Percentiles rank a stretch among this genome's conserved stretches.
These are phyloP conservation scores for Rosa chinensis DNA, from an alignment of 306 rosid genomes.

Conservation along the genomic window DNA sequence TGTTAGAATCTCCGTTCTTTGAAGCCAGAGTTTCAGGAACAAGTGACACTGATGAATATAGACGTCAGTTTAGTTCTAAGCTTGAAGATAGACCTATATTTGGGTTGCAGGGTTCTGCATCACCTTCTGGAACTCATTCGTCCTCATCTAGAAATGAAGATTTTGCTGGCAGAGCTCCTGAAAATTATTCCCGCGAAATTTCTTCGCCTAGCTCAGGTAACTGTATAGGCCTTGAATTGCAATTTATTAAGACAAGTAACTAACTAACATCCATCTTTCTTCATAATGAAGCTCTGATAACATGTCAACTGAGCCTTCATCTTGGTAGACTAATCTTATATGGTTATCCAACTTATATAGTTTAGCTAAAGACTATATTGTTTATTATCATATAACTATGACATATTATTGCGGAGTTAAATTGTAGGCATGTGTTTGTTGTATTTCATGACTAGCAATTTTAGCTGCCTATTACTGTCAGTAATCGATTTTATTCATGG, in stretches of 20 bases:
- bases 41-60: slow-evolving; percentile 42
- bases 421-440: background rate
- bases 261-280: background rate
- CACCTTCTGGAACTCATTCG: slow-evolving; percentile 61
- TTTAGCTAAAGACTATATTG: background rate
- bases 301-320: background rate
- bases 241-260: background rate
- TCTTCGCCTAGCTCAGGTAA: slow-evolving; percentile 68
- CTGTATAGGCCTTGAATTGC: background rate
- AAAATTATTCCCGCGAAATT: slow-evolving; percentile 51
- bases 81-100: slow-evolving; percentile 41
- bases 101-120: slow-evolving; percentile 51
- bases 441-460: background rate
- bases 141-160: slow-evolving; percentile 56
- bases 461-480: background rate
- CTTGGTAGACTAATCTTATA: background rate
- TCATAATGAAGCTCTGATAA: background rate
- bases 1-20: slow-evolving; percentile 64
- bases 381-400: background rate
- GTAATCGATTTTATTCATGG: background rate
- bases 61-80: slow-evolving; percentile 35
- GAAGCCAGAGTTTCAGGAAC: slow-evolving; percentile 40
- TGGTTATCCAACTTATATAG: background rate
- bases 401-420: background rate
- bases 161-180: slow-evolving; percentile 38